Evolutionary conservation across 192 early-diverging fungal species (phyloP), one percentile per base, ranked within the genome.

Genomic region (Coemansia guatemalensis): DNA sequence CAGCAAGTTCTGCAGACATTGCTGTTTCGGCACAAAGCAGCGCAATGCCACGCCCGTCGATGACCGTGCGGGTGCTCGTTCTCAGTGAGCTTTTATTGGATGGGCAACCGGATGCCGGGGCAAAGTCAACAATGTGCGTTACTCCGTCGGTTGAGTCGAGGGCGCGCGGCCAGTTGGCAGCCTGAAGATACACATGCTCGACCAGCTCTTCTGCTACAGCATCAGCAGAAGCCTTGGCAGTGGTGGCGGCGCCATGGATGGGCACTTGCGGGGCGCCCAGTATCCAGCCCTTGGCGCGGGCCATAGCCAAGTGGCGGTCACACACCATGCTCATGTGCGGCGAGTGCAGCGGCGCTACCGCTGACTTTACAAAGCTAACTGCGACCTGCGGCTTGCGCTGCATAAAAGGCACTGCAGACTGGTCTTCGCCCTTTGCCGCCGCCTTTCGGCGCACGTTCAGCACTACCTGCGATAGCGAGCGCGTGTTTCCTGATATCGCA

Each of bases 101-200:
- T 44, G 62, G 89, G 88, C 69, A 91, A 82, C 48, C 88, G 89
- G 8, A 90, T 88, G 44, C 85, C 69, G 90, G 89, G 4, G 92
- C 90, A 78, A 95, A 95, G 80, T 98, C 95, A 55, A 95, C 83
- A 27, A 95, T 86, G 76, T 92, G 92, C 25, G 93, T 60, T 14
- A 53, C 30, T 12, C 33, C 39, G 20, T 26, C 58, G 9, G 64
- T n/a, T 18, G 23, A 18, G 33, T 21, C 26, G 18, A 71, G 32
- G 1, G 64, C 64, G 1, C 39, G 33, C 20, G 76, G 64, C 76
- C 76, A 79, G 48, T 69, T 58, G 20, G 60, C 57, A 5, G 51
- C 63, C 9, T 39, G 51, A 9, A 51, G 41, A 60, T 70, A 79
- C 49, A 79, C 39, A 24, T 47, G 53, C 53, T 73, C 67, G n/a